Conservation (phyloP, 2,329 filamentous ascomycete genomes). For the Xylariaceae sp. region DNA sequence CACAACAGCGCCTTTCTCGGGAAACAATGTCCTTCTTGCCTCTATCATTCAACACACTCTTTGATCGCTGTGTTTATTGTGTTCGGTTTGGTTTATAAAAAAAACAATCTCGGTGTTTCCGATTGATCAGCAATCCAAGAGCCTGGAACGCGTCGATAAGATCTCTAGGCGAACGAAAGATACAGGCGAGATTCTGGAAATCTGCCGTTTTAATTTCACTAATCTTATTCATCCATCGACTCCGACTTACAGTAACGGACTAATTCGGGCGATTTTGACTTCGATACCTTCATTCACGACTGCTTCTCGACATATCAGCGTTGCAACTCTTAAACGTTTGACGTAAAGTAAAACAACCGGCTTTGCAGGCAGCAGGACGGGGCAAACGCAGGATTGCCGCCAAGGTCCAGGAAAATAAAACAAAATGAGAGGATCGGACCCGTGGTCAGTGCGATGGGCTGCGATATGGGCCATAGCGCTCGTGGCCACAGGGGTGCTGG, state of each 20-base stretch:
- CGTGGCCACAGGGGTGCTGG: constrained; percentile 48
- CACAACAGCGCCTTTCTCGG: no score
- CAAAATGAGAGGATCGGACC: constrained; percentile 30
- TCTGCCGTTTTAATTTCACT: neutral
- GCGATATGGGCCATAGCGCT: constrained; percentile 38
- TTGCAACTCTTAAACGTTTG: neutral
- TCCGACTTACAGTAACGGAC: constrained; percentile 10
- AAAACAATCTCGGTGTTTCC: no score
- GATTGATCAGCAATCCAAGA: no score
- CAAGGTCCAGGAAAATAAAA: constrained; percentile 4
- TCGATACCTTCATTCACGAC: constrained; percentile 10
- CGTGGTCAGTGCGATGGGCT: constrained; percentile 30
- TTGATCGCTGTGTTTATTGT: no score
- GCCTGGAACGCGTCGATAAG: no score
- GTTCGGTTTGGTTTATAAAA: no score
- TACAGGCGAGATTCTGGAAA: neutral
- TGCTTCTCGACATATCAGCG: constrained; percentile 5
- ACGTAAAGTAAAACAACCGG: neutral
- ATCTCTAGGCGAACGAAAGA: no score
- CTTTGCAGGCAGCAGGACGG: neutral
- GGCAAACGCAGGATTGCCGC: constrained; percentile 8
- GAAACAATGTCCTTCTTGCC: no score
- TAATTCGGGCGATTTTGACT: constrained; percentile 20
- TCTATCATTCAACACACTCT: no score
- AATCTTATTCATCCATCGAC: constrained; percentile 13